These are phyloP conservation scores for Smithsoniella earleae DNA, from an alignment of 163 green algal species.

Conservation along the genomic window DNA sequence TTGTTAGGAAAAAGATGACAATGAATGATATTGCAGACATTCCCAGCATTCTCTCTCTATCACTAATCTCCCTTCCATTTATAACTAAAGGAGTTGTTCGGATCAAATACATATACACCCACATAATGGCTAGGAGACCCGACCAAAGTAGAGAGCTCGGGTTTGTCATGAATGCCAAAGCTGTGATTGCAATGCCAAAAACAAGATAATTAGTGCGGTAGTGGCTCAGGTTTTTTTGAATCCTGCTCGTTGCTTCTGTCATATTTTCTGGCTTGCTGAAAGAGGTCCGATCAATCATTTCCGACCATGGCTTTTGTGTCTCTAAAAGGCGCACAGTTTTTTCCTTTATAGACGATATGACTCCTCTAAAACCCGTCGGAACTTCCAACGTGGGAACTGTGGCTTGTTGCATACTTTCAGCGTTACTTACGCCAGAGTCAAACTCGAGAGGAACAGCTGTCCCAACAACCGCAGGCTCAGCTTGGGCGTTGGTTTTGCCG, in stretches of 20 bases:
- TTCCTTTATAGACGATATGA: not conserved
- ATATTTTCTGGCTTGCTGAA: conserved; percentile 64
- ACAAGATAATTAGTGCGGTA: conserved; percentile 85
- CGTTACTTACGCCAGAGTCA: too few relatives aligned
- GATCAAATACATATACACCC: conserved; percentile 74
- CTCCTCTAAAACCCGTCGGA: not conserved
- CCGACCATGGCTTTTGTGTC: conserved; percentile 62
- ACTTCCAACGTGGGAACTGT: too few relatives aligned
- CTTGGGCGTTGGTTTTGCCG: too few relatives aligned
- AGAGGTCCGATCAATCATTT: conserved; percentile 63
- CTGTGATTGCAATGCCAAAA: conserved; percentile 54
- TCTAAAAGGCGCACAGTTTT: not conserved
- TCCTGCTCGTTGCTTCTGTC: conserved; percentile 43
- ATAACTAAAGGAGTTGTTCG: conserved; percentile 56
- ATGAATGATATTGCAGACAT: conserved; percentile 65
- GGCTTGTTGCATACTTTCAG: too few relatives aligned
- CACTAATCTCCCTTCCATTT: conserved; percentile 63
- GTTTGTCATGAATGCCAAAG: conserved; percentile 54
- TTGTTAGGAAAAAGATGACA: conserved; percentile 80
- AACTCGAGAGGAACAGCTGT: too few relatives aligned
- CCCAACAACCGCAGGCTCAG: too few relatives aligned
- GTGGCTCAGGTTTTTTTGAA: conserved; percentile 69
- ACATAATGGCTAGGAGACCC: conserved; percentile 48
- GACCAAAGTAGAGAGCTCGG: conserved; percentile 63
- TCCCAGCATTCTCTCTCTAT: conserved; percentile 72